Base-by-base conservation (phyloP, 2,329 filamentous ascomycete species). In the Stagonosporopsis chrysanthemi region DNA sequence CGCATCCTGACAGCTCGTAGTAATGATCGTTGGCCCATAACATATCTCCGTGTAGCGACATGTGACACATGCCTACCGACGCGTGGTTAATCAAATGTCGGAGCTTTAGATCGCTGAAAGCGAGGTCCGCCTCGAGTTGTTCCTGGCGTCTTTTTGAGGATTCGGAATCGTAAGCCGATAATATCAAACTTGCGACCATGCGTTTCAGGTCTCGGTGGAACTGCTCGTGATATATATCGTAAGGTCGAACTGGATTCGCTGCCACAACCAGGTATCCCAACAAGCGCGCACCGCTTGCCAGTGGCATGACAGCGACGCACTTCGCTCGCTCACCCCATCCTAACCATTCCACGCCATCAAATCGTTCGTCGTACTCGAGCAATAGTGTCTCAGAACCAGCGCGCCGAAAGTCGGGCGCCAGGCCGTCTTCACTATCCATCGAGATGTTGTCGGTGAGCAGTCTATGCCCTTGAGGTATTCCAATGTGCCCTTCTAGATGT, bases 21-120 rank as follows among this genome's bases (percentile, higher is more conserved):
- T 72, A 73, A 24, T 73, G 67, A 24, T 75, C 69, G 39, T 75
- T 75, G 6, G 72, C 73, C 73, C 72, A 75, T 4, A 75, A 54
- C 56, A 73, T 69, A 2, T 65, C 43, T 4, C 73, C 73, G 6
- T 71, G 64, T 0, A 71, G 56, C 14, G 69, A 69, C 17, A 71
- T 49, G 43, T 75, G 68, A 24, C 65, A 68, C 70, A 75, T 75
- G 40, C 72, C 73, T 1, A 75, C 72, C 1, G 72, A 71, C 2
- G 71, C 72, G 49, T 75, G 73, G 33, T 72, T 70, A 28, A 74
- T 71, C 38, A 75, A 56, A 57, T 74, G 73, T 19, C 73, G 71
- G 22, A 75, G 51, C 29, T 73, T 75, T 45, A 70, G 64, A 29
- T 75, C 71, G 50, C 69, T 73, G 33, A 73, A 68, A 8, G 71